phyloP scores from a whole-genome alignment of 225 moss, liverwort and hornwort species.

The Sphagnum contortum region DNA sequence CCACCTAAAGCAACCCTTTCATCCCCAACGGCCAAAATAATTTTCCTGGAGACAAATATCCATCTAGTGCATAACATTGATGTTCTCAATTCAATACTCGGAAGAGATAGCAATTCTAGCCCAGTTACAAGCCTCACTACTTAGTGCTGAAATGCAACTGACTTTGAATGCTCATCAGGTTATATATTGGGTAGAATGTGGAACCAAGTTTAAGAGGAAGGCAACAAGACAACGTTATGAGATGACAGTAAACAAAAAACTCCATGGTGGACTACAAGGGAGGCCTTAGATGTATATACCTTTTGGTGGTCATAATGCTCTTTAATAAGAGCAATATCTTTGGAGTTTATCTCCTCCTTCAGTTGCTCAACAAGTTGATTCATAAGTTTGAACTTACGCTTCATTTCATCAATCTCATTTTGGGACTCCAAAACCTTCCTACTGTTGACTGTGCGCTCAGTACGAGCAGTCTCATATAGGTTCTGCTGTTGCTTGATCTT shows the following conservation, averaged over 20 bases:
- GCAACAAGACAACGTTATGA: too few species aligned
- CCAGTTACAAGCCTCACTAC: too few species aligned
- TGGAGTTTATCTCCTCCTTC: constrained; percentile 51
- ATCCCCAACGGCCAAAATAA: not conserved
- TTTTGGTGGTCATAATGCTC: constrained; percentile 45
- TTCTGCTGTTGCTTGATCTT: constrained; percentile 66
- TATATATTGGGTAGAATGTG: too few species aligned
- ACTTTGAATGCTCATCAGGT: too few species aligned
- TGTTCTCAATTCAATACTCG: too few species aligned
- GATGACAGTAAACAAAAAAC: too few species aligned
- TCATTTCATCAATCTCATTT: constrained; percentile 68
- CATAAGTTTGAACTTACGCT: constrained; percentile 71
- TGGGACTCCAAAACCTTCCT: constrained; percentile 56
- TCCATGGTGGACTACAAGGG: too few species aligned
- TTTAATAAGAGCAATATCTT: constrained; percentile 54
- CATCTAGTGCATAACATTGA: too few species aligned
- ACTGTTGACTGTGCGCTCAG: constrained; percentile 52
- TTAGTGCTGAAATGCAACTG: too few species aligned
- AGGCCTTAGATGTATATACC: constrained; percentile 12
- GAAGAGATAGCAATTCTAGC: too few species aligned
- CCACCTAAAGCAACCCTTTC: constrained; percentile 25
- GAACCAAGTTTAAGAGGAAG: too few species aligned
- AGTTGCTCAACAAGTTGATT: constrained; percentile 54
- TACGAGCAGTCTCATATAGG: constrained; percentile 48
- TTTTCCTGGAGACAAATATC: not conserved